Evolutionary conservation across 179 eudicot genomes (phyloP).

Genomic region (Spergularia azorica): DNA sequence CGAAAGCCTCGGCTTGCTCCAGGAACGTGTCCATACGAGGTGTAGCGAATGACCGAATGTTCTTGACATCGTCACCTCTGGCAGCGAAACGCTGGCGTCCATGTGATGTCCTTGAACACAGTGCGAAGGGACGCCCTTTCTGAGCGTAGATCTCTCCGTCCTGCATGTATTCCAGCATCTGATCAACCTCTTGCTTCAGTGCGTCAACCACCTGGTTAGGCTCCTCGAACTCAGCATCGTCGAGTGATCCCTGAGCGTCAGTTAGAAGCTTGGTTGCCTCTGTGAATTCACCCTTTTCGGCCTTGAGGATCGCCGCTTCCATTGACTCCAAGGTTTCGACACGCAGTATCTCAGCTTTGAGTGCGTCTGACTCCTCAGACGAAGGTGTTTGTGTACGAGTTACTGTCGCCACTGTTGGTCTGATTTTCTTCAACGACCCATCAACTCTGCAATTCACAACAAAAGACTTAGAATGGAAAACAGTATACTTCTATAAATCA

Average conservation of each 20-base stretch:
- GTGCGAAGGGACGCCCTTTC: slow-evolving; percentile 8
- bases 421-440: not conserved
- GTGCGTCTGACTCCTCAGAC: not conserved
- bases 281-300: not conserved
- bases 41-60: slow-evolving; percentile 4
- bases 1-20: slow-evolving; percentile 16
- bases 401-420: not conserved
- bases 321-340: slow-evolving; percentile 10
- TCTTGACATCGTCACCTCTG: slow-evolving; percentile 13
- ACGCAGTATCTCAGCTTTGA: slow-evolving; percentile 14
- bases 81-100: slow-evolving; percentile 13
- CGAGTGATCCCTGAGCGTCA: not conserved
- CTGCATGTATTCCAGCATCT: slow-evolving; percentile 9
- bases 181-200: slow-evolving; percentile 9
- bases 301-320: not conserved
- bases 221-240: slow-evolving; percentile 3
- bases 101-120: slow-evolving; percentile 12
- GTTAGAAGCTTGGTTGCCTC: slow-evolving; percentile 3
- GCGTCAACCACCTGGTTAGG: not conserved
- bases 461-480: not conserved
- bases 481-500: not conserved
- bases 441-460: not conserved
- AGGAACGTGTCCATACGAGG: slow-evolving; percentile 13
- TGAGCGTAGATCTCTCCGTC: slow-evolving; percentile 6
- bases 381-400: slow-evolving; percentile 13